Evolutionary conservation across 495 filamentous ascomycete genomes (phyloP).

Genomic region (Amphirosellinia nigrospora): DNA sequence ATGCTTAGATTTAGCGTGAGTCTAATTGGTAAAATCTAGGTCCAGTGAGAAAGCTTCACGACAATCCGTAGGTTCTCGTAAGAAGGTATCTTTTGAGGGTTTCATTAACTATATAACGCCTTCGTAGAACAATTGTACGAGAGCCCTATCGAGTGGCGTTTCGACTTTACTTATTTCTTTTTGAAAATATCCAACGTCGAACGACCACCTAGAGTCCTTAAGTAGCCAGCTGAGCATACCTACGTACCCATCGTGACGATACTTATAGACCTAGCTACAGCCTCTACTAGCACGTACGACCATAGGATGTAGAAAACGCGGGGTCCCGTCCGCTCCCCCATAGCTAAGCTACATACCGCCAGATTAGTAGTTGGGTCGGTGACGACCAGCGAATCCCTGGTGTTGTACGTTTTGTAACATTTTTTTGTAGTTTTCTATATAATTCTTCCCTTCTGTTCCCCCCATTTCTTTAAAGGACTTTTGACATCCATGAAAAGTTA

Average conservation of each 20-base stretch:
- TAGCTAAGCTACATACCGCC: constrained; percentile 48
- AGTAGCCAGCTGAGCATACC: no score
- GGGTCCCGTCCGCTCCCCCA: constrained; percentile 34
- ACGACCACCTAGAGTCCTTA: neutral
- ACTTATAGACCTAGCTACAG: no score
- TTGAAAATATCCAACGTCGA: neutral
- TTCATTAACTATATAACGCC: neutral
- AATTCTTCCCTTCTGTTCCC: no score
- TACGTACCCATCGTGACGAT: no score
- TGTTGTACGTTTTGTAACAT: constrained; percentile 58
- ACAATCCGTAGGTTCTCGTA: neutral
- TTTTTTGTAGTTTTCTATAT: no score
- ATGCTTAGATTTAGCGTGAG: constrained; percentile 4
- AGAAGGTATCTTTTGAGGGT: neutral
- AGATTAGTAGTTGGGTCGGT: constrained; percentile 57
- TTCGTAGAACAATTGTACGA: neutral
- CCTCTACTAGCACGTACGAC: no score
- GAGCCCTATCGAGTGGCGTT: neutral
- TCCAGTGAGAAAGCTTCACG: neutral
- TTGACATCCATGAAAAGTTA: no score
- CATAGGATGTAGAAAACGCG: no score
- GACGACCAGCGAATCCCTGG: constrained; percentile 56
- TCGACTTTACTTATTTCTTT: neutral
- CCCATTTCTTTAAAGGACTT: no score
- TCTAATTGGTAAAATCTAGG: neutral